phyloP scores from a whole-genome alignment of 1,284 basidiomycete genomes.

The Marasmius sp. region DNA sequence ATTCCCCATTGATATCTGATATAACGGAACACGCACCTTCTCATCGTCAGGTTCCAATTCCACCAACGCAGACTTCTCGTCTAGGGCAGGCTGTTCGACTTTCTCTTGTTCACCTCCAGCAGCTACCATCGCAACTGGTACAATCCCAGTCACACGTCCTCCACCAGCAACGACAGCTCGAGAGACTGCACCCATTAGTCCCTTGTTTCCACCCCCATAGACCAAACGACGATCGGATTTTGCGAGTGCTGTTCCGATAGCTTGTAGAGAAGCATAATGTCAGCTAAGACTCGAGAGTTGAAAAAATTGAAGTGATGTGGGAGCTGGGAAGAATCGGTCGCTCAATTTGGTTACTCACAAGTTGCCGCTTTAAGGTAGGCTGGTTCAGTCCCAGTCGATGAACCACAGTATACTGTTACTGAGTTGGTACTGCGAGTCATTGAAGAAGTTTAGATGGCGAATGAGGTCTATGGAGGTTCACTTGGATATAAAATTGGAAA shows the following conservation, averaged over 20 bases:
- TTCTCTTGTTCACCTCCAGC: conserved; percentile 66
- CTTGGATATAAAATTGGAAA: no score
- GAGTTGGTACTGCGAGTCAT: conserved; percentile 24
- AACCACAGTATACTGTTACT: conserved; percentile 80
- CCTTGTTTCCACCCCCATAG: conserved; percentile 86
- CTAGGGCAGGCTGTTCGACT: conserved; percentile 40
- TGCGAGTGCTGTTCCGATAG: conserved; percentile 76
- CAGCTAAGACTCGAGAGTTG: no score
- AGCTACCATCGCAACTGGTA: conserved; percentile 75
- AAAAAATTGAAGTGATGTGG: no score
- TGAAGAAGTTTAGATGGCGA: no score
- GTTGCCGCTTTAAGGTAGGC: conserved; percentile 69
- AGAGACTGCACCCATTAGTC: conserved; percentile 88
- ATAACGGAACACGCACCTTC: neutral
- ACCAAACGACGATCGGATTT: conserved; percentile 66
- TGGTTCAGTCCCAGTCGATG: conserved; percentile 61
- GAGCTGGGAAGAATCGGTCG: neutral
- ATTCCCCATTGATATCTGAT: neutral
- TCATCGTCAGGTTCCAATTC: neutral
- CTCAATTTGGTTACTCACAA: conserved; percentile 46
- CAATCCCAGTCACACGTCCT: conserved; percentile 77
- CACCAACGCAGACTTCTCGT: conserved; percentile 35
- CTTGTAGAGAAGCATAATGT: conserved; percentile 31
- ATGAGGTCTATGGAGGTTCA: no score
- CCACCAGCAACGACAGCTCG: conserved; percentile 64